phyloP scores from a whole-genome alignment of 177 flowering plant genomes.

The Vitis hybrid region DNA sequence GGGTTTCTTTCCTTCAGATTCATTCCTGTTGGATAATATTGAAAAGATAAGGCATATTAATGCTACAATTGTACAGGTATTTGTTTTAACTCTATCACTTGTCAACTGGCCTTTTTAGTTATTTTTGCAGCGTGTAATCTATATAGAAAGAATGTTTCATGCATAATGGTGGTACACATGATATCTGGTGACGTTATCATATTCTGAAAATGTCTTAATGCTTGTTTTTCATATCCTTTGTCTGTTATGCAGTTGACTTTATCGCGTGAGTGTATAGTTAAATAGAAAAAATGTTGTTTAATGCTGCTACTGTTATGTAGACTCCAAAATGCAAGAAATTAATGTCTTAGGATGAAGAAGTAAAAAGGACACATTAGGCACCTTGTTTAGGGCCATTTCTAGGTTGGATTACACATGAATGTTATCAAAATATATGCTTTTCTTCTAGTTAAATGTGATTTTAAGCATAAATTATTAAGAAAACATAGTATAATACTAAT shows the following conservation, averaged over 20 bases:
- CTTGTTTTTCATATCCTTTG: neutral
- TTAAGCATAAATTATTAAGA: too few species aligned
- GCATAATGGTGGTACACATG: neutral
- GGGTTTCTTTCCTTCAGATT: slow-evolving; percentile 86
- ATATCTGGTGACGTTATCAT: neutral
- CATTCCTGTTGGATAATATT: slow-evolving; percentile 79
- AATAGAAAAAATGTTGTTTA: too few species aligned
- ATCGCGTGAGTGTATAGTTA: too few species aligned
- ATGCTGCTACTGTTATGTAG: too few species aligned
- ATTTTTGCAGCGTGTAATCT: neutral
- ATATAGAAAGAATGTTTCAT: neutral
- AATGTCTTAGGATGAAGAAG: too few species aligned
- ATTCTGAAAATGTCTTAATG: neutral
- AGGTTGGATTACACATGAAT: too few species aligned
- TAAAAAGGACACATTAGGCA: too few species aligned
- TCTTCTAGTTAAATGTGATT: too few species aligned
- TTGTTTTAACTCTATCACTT: neutral
- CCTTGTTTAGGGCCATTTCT: too few species aligned
- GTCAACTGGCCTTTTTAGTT: neutral
- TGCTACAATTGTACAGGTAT: slow-evolving; percentile 86
- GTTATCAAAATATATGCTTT: too few species aligned
- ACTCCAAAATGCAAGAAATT: too few species aligned
- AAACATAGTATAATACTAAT: too few species aligned
- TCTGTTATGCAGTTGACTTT: neutral
- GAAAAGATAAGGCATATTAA: slow-evolving; percentile 88